A percentile compares a stretch with the other conserved stretches of the same genome.
Evolutionary conservation across 192 early-diverging fungal species (phyloP).

Genomic region (Backusella morwellensis): DNA sequence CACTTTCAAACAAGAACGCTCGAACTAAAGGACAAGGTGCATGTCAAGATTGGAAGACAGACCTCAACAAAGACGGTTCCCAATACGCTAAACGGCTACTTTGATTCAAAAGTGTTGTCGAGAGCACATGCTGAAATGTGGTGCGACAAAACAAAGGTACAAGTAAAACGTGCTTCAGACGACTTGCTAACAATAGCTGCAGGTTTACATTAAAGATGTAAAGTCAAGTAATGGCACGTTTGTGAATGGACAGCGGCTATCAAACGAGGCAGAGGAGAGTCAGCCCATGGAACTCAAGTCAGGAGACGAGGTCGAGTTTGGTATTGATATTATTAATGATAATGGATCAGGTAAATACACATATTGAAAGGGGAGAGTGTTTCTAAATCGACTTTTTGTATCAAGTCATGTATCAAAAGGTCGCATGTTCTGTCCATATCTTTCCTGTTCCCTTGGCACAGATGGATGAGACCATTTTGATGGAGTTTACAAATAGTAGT

Average conservation of each 20-base stretch:
- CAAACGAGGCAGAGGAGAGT: slow-evolving; percentile 62
- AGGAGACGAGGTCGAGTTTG: slow-evolving; percentile 72
- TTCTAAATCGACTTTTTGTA: not conserved
- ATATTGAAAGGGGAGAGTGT: not conserved
- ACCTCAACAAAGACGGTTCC: slow-evolving; percentile 61
- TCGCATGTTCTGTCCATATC: slow-evolving; percentile 22
- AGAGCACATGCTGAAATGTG: slow-evolving; percentile 76
- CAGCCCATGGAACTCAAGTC: slow-evolving; percentile 55
- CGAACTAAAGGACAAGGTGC: slow-evolving; percentile 46
- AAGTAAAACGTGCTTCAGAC: not conserved
- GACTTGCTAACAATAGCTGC: not conserved
- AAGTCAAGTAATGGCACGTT: slow-evolving; percentile 85
- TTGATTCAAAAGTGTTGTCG: slow-evolving; percentile 82
- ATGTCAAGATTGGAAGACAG: slow-evolving; percentile 71
- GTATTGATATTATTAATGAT: slow-evolving; percentile 77
- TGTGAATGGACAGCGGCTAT: slow-evolving; percentile 67
- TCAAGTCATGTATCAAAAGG: slow-evolving; percentile 36
- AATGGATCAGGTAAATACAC: slow-evolving; percentile 52
- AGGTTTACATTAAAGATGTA: slow-evolving; percentile 73
- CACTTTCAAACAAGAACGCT: slow-evolving; percentile 51
- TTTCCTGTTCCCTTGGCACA: slow-evolving; percentile 13
- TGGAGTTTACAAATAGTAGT: slow-evolving; percentile 12
- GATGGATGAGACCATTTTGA: slow-evolving; percentile 15
- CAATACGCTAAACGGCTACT: slow-evolving; percentile 68
- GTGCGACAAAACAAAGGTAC: slow-evolving; percentile 60